phyloP scores from a whole-genome alignment of 1,284 basidiomycete species.

The Cryptococcus maquisensis region DNA sequence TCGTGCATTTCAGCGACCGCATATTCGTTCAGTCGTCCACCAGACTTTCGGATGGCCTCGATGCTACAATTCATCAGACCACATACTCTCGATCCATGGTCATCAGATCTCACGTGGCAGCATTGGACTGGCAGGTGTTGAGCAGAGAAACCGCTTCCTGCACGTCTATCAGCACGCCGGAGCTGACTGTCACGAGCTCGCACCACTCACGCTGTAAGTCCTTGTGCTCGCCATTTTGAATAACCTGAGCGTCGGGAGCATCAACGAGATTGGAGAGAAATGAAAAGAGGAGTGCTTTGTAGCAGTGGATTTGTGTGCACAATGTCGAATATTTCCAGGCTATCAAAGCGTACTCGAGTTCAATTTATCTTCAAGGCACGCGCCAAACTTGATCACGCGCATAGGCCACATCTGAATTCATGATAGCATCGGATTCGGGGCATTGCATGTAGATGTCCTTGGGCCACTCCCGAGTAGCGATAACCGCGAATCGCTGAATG shows the following conservation, averaged over 20 bases:
- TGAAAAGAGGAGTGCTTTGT: too few relatives aligned
- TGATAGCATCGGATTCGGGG: too few relatives aligned
- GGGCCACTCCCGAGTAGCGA: too few relatives aligned
- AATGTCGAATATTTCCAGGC: too few relatives aligned
- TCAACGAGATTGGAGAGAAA: constrained; percentile 5
- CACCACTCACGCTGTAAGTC: constrained; percentile 27
- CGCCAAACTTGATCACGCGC: too few relatives aligned
- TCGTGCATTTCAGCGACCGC: constrained; percentile 87
- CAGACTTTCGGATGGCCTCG: constrained; percentile 74
- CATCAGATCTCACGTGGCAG: constrained; percentile 56
- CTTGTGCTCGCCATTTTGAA: constrained; percentile 28
- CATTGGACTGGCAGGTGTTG: constrained; percentile 92
- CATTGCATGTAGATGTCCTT: too few relatives aligned
- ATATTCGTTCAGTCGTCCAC: constrained; percentile 63
- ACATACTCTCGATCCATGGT: background rate
- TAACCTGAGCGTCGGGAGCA: constrained; percentile 25
- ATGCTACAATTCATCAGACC: constrained; percentile 49
- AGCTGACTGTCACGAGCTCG: background rate
- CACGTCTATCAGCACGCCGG: constrained; percentile 1
- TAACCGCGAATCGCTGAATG: too few relatives aligned
- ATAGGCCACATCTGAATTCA: too few relatives aligned
- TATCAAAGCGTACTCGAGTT: too few relatives aligned
- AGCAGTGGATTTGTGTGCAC: too few relatives aligned
- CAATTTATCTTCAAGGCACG: too few relatives aligned
- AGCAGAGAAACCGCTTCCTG: constrained; percentile 76